Base-by-base conservation (phyloP, 805 yeast genomes). In the Yarrowia phangngaensis region DNA sequence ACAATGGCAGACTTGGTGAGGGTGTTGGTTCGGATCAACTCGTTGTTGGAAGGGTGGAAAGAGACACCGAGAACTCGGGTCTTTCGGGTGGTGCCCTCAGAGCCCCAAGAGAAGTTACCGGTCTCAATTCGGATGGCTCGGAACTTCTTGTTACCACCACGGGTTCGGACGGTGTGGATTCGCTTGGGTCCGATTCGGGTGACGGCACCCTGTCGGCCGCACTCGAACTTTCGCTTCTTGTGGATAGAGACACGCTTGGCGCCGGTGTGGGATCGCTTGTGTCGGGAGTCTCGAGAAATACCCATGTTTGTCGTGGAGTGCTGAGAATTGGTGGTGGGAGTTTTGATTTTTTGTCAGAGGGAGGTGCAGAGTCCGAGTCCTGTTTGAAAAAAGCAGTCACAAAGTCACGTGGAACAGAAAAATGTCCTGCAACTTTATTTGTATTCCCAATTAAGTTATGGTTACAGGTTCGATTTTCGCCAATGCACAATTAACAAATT, bases 261-360 rank as follows among this genome's bases (percentile, higher is more conserved):
- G 84, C 98, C 98, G 71, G 98, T 89, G 75, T 94, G 95, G 68
- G 97, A 77, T 78, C 98, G 94, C 86, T 90, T 90, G 89, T 92
- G 98, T 79, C 97, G 96, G 75, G 98, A 90, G 82, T 92, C 97
- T 82, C 98, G 90, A 76, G 97, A 88, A 84, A 90, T 90, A 89
- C 98, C 97, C 98, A 90, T 90, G 74, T 73, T 84, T 51, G 48
- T 29, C 34, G 35, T 41, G 34, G 48, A 38, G 45, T 38, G 45
- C 32, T 38, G 45, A 38, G 45, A n/a, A 12, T 38, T 26, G n/a
- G n/a, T n/a, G 32, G 32, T 19, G 32, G 24, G 45, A 38, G 32
- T 31, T 38, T 36, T 38, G 45, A 38, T 26, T 38, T 38, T 38
- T 38, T 38, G 45, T 38, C 45, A 38, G 45, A 38, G 45, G 45